A percentile compares a stretch with the other conserved stretches of the same genome.
Evolutionary conservation across 2,329 filamentous ascomycete genomes (phyloP).

Genomic region (Colletotrichum cuscutae): DNA sequence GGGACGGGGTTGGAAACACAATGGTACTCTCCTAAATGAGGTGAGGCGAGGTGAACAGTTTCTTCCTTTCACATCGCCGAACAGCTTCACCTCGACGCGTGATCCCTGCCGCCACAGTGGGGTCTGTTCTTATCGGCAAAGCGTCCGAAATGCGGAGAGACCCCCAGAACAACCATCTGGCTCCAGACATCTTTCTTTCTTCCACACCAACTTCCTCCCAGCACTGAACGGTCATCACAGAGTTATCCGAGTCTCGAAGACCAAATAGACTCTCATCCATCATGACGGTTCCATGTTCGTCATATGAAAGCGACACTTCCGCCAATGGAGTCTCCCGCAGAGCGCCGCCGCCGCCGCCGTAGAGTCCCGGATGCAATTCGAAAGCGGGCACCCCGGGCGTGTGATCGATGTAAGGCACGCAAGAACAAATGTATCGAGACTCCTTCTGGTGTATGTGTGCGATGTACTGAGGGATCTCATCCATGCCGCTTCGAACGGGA

Average conservation of each 20-base stretch:
- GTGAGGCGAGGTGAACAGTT: not conserved
- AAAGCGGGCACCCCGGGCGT: slow-evolving; percentile 46
- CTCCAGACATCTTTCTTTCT: not conserved
- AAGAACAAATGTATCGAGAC: slow-evolving; percentile 48
- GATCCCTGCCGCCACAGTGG: not conserved
- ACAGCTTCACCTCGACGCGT: not conserved
- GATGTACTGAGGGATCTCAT: slow-evolving; percentile 41
- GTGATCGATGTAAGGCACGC: slow-evolving; percentile 46
- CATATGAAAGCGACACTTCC: not conserved
- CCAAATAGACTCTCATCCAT: not conserved
- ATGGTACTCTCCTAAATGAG: not conserved
- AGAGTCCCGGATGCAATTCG: slow-evolving; percentile 46
- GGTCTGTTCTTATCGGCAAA: not conserved
- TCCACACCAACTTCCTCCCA: not conserved
- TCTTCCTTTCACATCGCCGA: not conserved
- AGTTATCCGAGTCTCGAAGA: not conserved
- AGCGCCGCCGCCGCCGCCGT: slow-evolving; percentile 35
- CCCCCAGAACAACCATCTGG: not conserved
- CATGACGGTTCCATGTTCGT: not conserved
- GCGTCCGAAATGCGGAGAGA: slow-evolving; percentile 1
- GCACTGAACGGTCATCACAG: too few relatives aligned
- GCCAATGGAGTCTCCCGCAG: slow-evolving; percentile 20
- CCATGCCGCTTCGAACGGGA: slow-evolving; percentile 37
- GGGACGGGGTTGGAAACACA: not conserved
- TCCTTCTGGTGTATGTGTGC: slow-evolving; percentile 39